These are phyloP conservation scores for Silene latifolia DNA, from an alignment of 148 eudicot species.

Conservation along the genomic window DNA sequence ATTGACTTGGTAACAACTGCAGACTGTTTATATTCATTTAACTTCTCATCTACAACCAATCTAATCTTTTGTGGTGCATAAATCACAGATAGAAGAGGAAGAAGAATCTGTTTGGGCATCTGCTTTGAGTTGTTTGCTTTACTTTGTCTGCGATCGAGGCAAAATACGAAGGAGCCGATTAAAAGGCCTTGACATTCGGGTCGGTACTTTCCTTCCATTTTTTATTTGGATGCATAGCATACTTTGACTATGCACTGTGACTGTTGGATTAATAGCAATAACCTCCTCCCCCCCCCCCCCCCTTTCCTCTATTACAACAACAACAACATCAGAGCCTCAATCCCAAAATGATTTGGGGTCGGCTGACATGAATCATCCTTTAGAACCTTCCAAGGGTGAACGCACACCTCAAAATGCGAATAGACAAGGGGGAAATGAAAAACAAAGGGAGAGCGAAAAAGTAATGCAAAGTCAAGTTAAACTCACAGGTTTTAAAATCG, in stretches of 20 bases:
- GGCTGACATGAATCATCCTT: no score
- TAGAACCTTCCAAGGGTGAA: no score
- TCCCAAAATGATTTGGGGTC: no score
- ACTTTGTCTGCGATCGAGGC: conserved; percentile 90
- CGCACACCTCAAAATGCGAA: no score
- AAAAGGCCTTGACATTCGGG: conserved; percentile 91
- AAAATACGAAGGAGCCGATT: conserved; percentile 79
- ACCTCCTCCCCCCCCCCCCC: neutral
- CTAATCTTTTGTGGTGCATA: conserved; percentile 16
- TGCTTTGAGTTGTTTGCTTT: conserved; percentile 90
- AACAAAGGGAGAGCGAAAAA: no score
- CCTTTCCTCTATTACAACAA: neutral
- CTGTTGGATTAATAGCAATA: neutral
- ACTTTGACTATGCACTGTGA: conserved; percentile 1
- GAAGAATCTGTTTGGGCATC: conserved; percentile 98
- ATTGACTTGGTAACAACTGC: no score
- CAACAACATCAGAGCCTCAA: no score
- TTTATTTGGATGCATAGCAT: neutral
- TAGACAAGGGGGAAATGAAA: no score
- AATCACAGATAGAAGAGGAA: conserved; percentile 71
- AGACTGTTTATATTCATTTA: neutral
- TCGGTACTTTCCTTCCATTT: conserved; percentile 32
- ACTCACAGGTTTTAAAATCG: no score
- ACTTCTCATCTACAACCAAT: conserved; percentile 1
- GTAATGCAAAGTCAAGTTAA: no score